Evolutionary conservation across 2,329 filamentous ascomycete genomes (phyloP).

Genomic region (Purpureocillium lavendulum): DNA sequence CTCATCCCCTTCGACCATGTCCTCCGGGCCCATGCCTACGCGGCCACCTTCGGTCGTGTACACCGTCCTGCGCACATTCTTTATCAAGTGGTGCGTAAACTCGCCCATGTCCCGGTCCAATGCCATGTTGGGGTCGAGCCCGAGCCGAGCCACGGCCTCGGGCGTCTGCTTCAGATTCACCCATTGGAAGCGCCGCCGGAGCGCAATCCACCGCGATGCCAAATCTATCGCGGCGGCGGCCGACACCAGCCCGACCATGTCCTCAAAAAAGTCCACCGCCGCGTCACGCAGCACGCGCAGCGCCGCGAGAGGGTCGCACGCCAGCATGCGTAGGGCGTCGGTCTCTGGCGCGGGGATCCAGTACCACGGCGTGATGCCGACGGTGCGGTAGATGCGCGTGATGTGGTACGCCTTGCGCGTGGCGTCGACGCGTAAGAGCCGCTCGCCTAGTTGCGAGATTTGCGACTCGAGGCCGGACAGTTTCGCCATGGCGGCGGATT

Average conservation of each 20-base stretch:
- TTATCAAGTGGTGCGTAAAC: constrained; percentile 10
- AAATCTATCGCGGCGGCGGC: constrained; percentile 2
- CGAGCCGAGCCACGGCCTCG: constrained; percentile 4
- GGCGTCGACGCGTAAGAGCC: constrained; percentile 8
- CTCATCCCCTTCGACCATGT: constrained; percentile 14
- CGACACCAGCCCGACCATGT: constrained; percentile 9
- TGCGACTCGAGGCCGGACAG: constrained; percentile 3
- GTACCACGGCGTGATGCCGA: constrained; percentile 16
- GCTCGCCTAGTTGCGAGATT: constrained; percentile 6
- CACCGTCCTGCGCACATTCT: constrained; percentile 11
- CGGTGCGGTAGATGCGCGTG: constrained; percentile 12
- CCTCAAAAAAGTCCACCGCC: constrained; percentile 6
- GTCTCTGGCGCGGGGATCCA: constrained; percentile 10
- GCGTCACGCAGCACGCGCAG: constrained; percentile 5
- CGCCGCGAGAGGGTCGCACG: constrained; percentile 8
- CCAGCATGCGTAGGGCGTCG: constrained; percentile 10
- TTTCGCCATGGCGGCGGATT: background rate
- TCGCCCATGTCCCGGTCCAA: constrained; percentile 4
- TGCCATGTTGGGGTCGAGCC: constrained; percentile 8
- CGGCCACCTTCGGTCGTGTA: constrained; percentile 19
- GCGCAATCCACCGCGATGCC: constrained; percentile 1
- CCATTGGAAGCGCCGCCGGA: constrained; percentile 7
- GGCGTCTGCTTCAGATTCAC: background rate
- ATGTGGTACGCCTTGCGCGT: constrained; percentile 7
- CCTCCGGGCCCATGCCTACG: constrained; percentile 18